A percentile compares a stretch with the other conserved stretches of the same genome.
Conservation (phyloP, 2,329 filamentous ascomycete species). For the Hypoxylon sp. region DNA sequence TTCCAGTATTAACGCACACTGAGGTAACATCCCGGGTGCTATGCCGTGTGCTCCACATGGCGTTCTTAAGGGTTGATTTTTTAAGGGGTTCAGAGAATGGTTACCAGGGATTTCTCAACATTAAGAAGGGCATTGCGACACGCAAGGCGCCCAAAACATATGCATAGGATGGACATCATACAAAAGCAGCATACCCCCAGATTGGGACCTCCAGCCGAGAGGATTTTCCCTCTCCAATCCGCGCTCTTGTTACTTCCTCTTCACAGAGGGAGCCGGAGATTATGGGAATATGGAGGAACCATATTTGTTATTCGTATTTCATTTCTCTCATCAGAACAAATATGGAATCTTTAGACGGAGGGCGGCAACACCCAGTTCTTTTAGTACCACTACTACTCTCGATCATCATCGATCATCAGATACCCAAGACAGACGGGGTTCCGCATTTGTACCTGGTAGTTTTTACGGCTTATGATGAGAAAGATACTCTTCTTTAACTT, state of each 20-base stretch:
- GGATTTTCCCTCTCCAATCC: slow-evolving; percentile 11
- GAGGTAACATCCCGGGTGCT: slow-evolving; percentile 8
- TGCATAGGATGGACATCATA: slow-evolving; percentile 42
- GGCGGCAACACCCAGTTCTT: slow-evolving; percentile 16
- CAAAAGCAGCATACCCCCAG: slow-evolving; percentile 35
- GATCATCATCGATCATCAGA: slow-evolving; percentile 20
- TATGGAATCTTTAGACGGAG: slow-evolving; percentile 38
- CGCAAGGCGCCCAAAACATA: slow-evolving; percentile 28
- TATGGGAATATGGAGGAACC: neutral
- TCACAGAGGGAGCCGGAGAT: neutral
- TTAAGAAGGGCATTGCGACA: slow-evolving; percentile 23
- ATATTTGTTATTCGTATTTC: slow-evolving; percentile 8
- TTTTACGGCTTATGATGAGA: slow-evolving; percentile 29
- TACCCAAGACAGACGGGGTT: slow-evolving; percentile 31
- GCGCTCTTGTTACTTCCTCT: neutral
- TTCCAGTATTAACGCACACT: slow-evolving; percentile 11
- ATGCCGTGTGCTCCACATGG: slow-evolving; percentile 18
- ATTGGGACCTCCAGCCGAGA: slow-evolving; percentile 9
- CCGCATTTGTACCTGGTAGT: slow-evolving; percentile 34
- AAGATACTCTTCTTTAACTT: too few relatives aligned
- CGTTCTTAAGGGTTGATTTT: slow-evolving; percentile 27
- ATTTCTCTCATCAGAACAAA: slow-evolving; percentile 18
- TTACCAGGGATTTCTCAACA: slow-evolving; percentile 14
- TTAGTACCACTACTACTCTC: slow-evolving; percentile 8
- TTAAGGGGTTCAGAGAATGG: slow-evolving; percentile 21